Evolutionary conservation across 345 rosid species (phyloP), one percentile per base, ranked within the genome.

Genomic region (Noccaea caerulescens): DNA sequence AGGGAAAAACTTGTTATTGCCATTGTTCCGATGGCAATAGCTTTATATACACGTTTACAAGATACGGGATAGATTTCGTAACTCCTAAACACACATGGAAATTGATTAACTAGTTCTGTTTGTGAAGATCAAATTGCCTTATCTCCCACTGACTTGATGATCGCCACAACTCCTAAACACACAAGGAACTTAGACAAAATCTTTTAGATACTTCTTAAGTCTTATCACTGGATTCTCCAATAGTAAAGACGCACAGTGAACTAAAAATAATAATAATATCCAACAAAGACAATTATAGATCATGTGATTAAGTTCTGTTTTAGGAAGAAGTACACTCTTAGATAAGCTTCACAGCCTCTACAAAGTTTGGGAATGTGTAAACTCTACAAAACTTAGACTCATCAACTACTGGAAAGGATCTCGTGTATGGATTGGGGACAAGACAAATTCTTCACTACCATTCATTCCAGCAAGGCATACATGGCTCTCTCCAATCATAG

Each of bases 251-350:
- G 0, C 37, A 8, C 7, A 18, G 12, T 1, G 6, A 58, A 7
- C 0, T 27, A 43, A 2, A n/a, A n/a, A 12, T 1, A 13, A 44
- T 0, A 25, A 25, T 25, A 25, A 25, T 27, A 45, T 1, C 11
- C 9, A 30, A 2, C 8, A n/a, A 60, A 60, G 2, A 42, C 10
- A 38, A 38, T 38, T 30, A 57, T 10, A 7, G 7, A 34, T 7
- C 3, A 37, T 58, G 32, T 37, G 27, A 36, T 14, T 8, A 56
- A 5, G 42, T 14, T 30, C 18, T 14, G 23, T 33, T 56, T 56
- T 34, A 20, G n/a, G 10, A 20, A 56, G 10, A 58, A 57, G 14
- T 38, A 58, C 37, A 18, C 46, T 37, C 33, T 58, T 60, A 60
- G 6, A 60, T 42, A 27, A 60, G 66, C 7, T 5, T 42, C 38